phyloP scores from a whole-genome alignment of 176 grass and related monocot genomes.

The Carex scoparia region DNA sequence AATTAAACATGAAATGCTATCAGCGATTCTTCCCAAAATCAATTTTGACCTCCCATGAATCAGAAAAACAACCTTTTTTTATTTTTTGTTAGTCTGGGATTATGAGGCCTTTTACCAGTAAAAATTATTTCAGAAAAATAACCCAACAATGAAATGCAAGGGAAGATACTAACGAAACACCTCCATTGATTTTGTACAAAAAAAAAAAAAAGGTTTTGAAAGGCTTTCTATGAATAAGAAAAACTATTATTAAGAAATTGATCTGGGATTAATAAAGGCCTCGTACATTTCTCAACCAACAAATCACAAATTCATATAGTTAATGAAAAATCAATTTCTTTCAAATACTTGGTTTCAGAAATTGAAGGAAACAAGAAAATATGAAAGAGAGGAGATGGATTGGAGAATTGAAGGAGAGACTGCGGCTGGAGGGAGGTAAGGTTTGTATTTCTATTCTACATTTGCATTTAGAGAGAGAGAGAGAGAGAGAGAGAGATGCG shows the following conservation, averaged over 20 bases:
- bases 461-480: too few relatives aligned
- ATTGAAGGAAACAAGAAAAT: neutral
- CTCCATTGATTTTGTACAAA: neutral
- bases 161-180: neutral
- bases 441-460: too few relatives aligned
- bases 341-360: neutral
- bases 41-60: slow-evolving; percentile 3
- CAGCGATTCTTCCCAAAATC: neutral
- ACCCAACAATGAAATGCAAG: neutral
- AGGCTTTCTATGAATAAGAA: neutral
- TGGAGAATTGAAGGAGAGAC: too few relatives aligned
- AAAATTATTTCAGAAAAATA: neutral
- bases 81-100: neutral
- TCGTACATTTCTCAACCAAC: neutral
- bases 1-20: neutral
- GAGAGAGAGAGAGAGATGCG: too few relatives aligned
- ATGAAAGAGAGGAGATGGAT: too few relatives aligned
- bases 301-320: neutral
- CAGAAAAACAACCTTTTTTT: neutral
- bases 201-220: neutral
- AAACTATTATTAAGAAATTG: neutral
- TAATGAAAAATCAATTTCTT: neutral
- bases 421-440: too few relatives aligned
- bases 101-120: neutral
- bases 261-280: neutral